phyloP scores from a whole-genome alignment of 2,329 filamentous ascomycete species.

The Aspergillus fructus region DNA sequence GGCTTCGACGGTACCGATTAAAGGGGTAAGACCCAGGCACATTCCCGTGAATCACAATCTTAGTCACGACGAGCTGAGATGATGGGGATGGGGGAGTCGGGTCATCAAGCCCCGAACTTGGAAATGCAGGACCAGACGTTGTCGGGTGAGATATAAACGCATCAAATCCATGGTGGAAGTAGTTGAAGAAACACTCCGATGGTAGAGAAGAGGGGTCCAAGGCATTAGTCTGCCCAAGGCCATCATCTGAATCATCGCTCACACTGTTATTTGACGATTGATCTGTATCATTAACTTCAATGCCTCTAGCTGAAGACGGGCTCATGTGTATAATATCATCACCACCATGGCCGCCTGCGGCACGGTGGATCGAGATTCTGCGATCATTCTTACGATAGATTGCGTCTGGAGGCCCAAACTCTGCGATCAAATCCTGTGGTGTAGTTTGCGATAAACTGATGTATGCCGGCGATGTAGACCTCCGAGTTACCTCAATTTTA shows the following conservation, averaged over 20 bases:
- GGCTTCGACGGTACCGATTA: conserved; percentile 85
- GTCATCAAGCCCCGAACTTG: conserved; percentile 44
- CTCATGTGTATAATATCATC: conserved; percentile 36
- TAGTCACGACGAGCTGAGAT: conserved; percentile 78
- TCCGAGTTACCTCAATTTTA: conserved; percentile 72
- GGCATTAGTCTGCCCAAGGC: conserved; percentile 54
- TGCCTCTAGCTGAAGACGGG: conserved; percentile 34
- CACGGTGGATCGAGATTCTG: conserved; percentile 75
- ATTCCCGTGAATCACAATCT: conserved; percentile 91
- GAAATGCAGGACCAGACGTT: conserved; percentile 63
- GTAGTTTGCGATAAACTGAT: conserved; percentile 83
- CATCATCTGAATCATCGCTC: conserved; percentile 67
- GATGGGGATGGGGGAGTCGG: conserved; percentile 28
- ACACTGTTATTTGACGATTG: conserved; percentile 71
- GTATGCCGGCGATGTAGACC: conserved; percentile 65
- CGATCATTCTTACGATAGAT: conserved; percentile 91
- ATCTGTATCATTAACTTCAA: conserved; percentile 64
- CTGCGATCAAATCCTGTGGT: conserved; percentile 84
- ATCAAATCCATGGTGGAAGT: conserved; percentile 94
- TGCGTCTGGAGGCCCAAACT: conserved; percentile 88
- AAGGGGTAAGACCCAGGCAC: conserved; percentile 95
- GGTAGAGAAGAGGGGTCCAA: conserved; percentile 57
- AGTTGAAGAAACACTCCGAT: conserved; percentile 83
- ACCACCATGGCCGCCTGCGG: conserved; percentile 27
- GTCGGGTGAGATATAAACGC: conserved; percentile 80